phyloP scores from a whole-genome alignment of 768 basidiomycete genomes.

The Tricholoma sp. region DNA sequence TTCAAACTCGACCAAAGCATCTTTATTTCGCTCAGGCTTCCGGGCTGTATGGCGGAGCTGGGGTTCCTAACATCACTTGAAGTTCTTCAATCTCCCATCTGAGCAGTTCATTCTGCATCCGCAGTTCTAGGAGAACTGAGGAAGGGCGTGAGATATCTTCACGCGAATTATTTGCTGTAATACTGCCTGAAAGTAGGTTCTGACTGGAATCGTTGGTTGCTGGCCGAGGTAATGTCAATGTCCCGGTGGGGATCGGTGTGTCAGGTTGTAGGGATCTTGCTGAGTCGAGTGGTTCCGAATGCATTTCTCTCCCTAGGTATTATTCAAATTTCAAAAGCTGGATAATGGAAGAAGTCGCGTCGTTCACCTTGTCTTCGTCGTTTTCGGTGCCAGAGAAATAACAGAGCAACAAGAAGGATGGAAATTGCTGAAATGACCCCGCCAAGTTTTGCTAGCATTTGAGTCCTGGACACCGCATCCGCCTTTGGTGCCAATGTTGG shows the following conservation, averaged over 20 bases:
- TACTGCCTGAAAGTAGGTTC: not conserved
- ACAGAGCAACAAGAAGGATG: not conserved
- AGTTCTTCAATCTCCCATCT: not conserved
- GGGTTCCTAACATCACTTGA: not conserved
- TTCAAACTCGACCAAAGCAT: too few species aligned
- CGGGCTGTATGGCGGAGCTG: not conserved
- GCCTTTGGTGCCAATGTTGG: too few species aligned
- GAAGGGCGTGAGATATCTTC: not conserved
- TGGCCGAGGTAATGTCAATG: not conserved
- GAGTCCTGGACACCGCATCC: not conserved
- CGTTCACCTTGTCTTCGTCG: not conserved
- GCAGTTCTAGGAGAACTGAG: not conserved
- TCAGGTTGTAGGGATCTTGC: not conserved
- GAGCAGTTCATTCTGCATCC: not conserved
- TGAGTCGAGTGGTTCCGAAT: not conserved
- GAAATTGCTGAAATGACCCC: not conserved
- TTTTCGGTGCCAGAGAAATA: not conserved
- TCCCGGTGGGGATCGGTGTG: not conserved
- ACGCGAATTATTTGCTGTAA: not conserved
- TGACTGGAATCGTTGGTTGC: not conserved
- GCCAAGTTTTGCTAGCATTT: not conserved
- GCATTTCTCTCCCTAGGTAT: not conserved
- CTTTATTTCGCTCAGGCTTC: not conserved
- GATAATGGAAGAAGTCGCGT: not conserved
- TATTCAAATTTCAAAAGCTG: not conserved